Conservation (phyloP, 306 rosid genomes). For the Vigna reflexopilosa region DNA sequence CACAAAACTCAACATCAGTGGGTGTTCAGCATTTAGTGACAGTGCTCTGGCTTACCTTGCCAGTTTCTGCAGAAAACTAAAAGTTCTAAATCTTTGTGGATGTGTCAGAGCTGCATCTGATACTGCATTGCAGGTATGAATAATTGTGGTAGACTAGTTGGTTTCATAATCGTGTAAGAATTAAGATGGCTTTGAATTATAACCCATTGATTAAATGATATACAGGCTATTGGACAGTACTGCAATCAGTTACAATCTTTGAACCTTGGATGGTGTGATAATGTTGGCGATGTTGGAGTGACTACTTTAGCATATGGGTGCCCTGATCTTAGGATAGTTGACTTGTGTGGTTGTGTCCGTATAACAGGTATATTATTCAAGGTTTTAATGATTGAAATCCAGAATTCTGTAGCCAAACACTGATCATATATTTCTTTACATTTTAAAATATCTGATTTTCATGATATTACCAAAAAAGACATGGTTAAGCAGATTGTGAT, state of each 20-base stretch:
- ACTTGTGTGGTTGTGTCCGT: constrained; percentile 85
- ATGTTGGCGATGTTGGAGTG: constrained; percentile 85
- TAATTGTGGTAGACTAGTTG: constrained; percentile 1
- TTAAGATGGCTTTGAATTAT: constrained; percentile 20
- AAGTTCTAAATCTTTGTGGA: constrained; percentile 87
- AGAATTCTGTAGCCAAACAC: not conserved
- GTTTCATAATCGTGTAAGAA: not conserved
- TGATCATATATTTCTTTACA: not conserved
- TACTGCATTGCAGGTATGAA: constrained; percentile 79
- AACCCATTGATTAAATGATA: constrained; percentile 10
- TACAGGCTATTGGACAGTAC: constrained; percentile 82
- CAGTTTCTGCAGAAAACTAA: constrained; percentile 71
- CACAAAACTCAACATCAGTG: constrained; percentile 79
- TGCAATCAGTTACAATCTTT: constrained; percentile 80
- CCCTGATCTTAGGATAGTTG: constrained; percentile 81
- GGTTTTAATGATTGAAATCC: not conserved
- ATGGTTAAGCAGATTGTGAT: not conserved
- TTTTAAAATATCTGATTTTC: constrained; percentile 15
- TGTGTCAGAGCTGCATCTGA: constrained; percentile 82
- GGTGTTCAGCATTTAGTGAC: constrained; percentile 83
- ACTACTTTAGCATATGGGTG: constrained; percentile 86
- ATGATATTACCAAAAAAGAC: not conserved
- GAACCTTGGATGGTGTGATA: constrained; percentile 96
- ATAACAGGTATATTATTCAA: constrained; percentile 74
- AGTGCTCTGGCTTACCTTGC: constrained; percentile 77